These are phyloP conservation scores for Leccinellum rugosiceps DNA, from an alignment of 768 basidiomycete species.

Conservation along the genomic window DNA sequence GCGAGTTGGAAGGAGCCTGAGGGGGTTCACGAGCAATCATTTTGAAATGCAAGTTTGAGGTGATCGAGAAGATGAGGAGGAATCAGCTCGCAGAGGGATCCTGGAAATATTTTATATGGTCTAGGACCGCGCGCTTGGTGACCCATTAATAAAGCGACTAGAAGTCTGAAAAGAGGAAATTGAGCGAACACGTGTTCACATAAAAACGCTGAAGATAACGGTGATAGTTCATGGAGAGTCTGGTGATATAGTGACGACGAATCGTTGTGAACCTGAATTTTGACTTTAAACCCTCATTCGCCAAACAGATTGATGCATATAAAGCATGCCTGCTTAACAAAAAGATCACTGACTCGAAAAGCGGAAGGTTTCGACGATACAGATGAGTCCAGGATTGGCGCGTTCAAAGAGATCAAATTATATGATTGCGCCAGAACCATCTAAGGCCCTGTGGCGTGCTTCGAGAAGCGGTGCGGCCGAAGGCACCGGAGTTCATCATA, in stretches of 20 bases:
- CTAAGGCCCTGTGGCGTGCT: neutral
- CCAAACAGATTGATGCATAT: too few relatives aligned
- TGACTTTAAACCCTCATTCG: too few relatives aligned
- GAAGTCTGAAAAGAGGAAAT: slow-evolving; percentile 5
- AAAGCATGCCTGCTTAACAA: too few relatives aligned
- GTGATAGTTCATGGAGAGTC: too few relatives aligned
- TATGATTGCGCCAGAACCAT: neutral
- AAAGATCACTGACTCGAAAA: neutral
- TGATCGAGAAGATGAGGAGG: neutral
- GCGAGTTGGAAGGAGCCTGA: neutral
- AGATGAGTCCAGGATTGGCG: neutral
- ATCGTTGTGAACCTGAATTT: too few relatives aligned
- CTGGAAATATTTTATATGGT: slow-evolving; percentile 16
- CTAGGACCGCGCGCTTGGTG: slow-evolving; percentile 4
- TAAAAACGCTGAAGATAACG: slow-evolving; percentile 17
- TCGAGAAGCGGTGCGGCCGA: too few relatives aligned
- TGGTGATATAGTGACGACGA: too few relatives aligned
- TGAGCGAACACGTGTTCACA: neutral
- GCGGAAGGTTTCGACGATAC: neutral
- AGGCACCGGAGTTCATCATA: neutral
- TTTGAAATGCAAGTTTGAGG: neutral
- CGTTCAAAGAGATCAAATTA: too few relatives aligned
- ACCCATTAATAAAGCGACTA: slow-evolving; percentile 6
- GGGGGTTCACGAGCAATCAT: neutral
- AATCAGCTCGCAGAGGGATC: neutral